These are phyloP conservation scores for Pseudopediastrum boryanum DNA, from an alignment of 139 green algal genomes.

Conservation along the genomic window DNA sequence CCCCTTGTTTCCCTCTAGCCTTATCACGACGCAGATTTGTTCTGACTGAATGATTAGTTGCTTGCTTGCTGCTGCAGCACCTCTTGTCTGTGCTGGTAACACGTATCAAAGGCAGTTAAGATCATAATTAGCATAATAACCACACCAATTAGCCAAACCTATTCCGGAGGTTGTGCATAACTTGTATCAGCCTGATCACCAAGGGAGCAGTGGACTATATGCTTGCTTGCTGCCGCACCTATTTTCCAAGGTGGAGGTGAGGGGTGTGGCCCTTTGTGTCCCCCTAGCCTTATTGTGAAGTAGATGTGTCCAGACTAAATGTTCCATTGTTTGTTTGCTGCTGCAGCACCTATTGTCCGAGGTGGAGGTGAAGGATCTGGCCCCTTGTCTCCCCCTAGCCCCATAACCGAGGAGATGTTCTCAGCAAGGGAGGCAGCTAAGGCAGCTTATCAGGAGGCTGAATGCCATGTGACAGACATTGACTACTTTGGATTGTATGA, in stretches of 20 bases:
- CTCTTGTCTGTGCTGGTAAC: slow-evolving; percentile 17
- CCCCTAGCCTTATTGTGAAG: background rate
- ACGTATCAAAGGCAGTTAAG: no score
- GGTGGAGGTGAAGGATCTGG: slow-evolving; percentile 31
- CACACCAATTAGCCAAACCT: no score
- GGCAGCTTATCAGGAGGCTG: slow-evolving; percentile 10
- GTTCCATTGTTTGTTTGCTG: background rate
- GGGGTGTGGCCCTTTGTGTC: background rate
- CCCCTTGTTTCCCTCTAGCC: no score
- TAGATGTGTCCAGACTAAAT: background rate
- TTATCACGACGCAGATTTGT: no score
- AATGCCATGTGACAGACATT: background rate
- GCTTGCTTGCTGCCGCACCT: no score
- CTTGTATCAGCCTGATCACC: no score
- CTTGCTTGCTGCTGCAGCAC: no score
- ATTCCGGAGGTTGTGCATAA: no score
- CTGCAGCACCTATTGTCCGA: slow-evolving; percentile 20
- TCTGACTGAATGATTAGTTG: no score
- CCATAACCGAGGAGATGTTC: slow-evolving; percentile 32
- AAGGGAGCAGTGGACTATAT: background rate
- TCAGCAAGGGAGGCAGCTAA: slow-evolving; percentile 17
- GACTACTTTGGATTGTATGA: slow-evolving; percentile 37
- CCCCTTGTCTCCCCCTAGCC: slow-evolving; percentile 9
- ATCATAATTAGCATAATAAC: no score
- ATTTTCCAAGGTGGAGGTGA: background rate